Percentiles rank a stretch among this genome's conserved stretches.
Conservation (phyloP, 805 yeast genomes). For the Lachancea dasiensis region DNA sequence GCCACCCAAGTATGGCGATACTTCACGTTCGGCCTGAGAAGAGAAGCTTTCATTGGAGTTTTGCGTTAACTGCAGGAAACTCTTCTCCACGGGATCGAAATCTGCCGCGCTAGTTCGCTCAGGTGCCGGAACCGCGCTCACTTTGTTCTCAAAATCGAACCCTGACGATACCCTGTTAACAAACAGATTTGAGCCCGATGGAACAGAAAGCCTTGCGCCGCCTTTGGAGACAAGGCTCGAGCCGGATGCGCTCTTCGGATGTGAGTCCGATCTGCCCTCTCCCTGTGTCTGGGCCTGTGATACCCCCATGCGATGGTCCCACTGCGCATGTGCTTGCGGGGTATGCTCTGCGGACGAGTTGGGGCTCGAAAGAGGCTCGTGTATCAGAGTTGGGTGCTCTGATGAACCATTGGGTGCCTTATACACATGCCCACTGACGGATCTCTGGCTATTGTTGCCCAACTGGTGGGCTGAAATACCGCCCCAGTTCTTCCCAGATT, state of each 20-base stretch:
- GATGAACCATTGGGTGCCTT: background rate
- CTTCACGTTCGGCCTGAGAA: background rate
- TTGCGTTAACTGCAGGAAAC: constrained; percentile 29
- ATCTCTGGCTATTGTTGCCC: background rate
- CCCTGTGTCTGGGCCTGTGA: too few relatives aligned
- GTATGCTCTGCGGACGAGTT: background rate
- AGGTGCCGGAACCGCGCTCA: background rate
- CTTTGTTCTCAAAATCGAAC: constrained; percentile 7
- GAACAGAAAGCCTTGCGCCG: background rate
- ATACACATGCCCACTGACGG: constrained; percentile 1
- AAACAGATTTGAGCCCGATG: background rate
- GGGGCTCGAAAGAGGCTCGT: background rate
- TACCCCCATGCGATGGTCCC: too few relatives aligned
- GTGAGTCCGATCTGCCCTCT: background rate
- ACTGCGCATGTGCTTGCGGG: too few relatives aligned
- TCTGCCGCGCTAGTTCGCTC: background rate
- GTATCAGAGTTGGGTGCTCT: background rate
- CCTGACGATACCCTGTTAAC: constrained; percentile 1
- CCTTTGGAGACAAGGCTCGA: background rate
- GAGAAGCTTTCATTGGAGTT: constrained; percentile 7
- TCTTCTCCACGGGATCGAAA: constrained; percentile 27
- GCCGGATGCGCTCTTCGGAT: background rate
- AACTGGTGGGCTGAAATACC: background rate
- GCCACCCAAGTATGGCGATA: constrained; percentile 1
- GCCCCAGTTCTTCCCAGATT: constrained; percentile 1